Percentiles rank a stretch among this genome's conserved stretches.
These are phyloP conservation scores for Lodderomyces margitis DNA, from an alignment of 1,139 yeast genomes.

Conservation along the genomic window DNA sequence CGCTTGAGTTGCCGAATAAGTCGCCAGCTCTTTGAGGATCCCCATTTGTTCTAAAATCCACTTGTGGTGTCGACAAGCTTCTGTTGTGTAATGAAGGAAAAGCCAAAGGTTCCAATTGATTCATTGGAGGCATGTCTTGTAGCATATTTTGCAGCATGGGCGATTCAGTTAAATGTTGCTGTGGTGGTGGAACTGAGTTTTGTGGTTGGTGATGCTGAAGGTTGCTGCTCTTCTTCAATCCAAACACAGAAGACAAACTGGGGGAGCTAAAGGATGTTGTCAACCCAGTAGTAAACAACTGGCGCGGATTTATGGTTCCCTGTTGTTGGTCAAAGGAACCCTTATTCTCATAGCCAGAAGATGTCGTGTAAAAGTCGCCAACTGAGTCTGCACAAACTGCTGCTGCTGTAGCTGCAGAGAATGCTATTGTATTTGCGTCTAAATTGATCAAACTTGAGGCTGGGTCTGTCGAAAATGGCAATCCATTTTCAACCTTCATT, in stretches of 20 bases:
- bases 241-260: conserved; percentile 15
- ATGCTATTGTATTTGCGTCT: conserved; percentile 12
- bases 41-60: conserved; percentile 11
- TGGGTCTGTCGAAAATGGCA: conserved; percentile 7
- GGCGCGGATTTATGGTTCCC: conserved; percentile 36
- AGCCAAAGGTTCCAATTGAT: background rate
- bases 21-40: background rate
- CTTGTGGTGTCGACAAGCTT: conserved; percentile 14
- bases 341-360: background rate
- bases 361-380: background rate
- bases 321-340: conserved; percentile 12
- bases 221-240: conserved; percentile 3
- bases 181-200: conserved; percentile 13
- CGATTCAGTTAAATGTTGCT: conserved; percentile 7
- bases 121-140: background rate
- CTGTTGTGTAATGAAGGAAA: conserved; percentile 10
- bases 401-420: conserved; percentile 12
- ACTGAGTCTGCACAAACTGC: conserved; percentile 11
- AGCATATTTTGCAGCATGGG: conserved; percentile 1
- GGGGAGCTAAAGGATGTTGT: conserved; percentile 18
- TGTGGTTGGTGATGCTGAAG: conserved; percentile 5
- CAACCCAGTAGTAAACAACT: conserved; percentile 21
- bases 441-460: conserved; percentile 10
- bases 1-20: background rate
- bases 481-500: conserved; percentile 3